Evolutionary conservation across 2,329 filamentous ascomycete species (phyloP), one percentile per base, ranked within the genome.

Genomic region (Onygenales sp.): DNA sequence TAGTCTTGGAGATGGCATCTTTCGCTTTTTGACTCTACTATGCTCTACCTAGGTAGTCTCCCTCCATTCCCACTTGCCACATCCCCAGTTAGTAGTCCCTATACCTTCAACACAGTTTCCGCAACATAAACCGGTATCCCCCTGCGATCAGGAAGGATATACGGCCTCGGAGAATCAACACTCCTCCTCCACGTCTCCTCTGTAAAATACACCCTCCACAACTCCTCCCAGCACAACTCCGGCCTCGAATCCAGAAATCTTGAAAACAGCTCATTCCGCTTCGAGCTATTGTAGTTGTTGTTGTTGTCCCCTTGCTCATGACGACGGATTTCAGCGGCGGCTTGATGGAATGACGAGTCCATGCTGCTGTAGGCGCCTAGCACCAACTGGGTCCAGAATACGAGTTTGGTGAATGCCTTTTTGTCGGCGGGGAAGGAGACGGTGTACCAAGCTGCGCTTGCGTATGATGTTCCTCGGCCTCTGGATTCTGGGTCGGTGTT

Each of bases 341-440:
- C 14, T 2, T 8, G 7, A 21, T 51, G 35, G 31, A 51, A 51
- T 17, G 14, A 42, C 5, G 4, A 0, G 7, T 36, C 3, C 36
- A 52, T 9, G 9, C 27, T 53, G 38, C 13, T 57, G 48, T 50
- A 64, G 10, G 38, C 57, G 2, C 57, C 43, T 8, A 64, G 57
- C 0, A 63, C 55, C 35, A 64, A 58, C 51, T 61, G 63, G 0
- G 61, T 59, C 66, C 66, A 68, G 17, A 68, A 68, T 51, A 60
- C 58, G 11, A 59, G 56, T 44, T 61, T 59, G 0, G 65, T 66
- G 9, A 58, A 48, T 0, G 62, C 58, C 61, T 6, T 52, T 2
- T 17, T 50, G 6, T 54, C 46, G 3, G n/a, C n/a, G 5, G 7
- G 42, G 50, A 45, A 44, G 3, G 41, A 46, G 9, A 46, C 43